Percentiles rank a stretch among this genome's conserved stretches.
These are phyloP conservation scores for Pyrenophora seminiperda DNA, from an alignment of 2,329 filamentous ascomycete species.

Conservation along the genomic window DNA sequence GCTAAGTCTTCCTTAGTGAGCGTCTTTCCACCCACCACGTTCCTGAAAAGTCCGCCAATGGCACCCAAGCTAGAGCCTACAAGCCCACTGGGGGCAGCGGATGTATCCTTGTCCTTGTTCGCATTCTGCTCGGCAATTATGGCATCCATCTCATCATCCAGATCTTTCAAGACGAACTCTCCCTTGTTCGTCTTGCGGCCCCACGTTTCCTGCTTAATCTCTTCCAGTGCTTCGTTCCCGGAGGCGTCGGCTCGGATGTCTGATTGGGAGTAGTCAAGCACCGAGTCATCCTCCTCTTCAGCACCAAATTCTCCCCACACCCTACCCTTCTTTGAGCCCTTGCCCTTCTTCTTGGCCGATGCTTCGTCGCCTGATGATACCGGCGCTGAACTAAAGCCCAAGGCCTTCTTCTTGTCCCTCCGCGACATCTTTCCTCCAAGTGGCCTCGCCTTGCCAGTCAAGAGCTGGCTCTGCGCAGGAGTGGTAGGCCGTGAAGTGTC, in stretches of 20 bases:
- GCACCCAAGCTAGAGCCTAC: conserved; percentile 80
- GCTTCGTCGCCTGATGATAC: conserved; percentile 85
- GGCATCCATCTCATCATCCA: conserved; percentile 90
- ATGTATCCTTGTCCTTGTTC: conserved; percentile 45
- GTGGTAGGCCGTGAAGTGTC: conserved; percentile 80
- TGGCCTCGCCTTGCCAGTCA: conserved; percentile 76
- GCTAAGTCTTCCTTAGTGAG: conserved; percentile 87
- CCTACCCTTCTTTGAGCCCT: conserved; percentile 78
- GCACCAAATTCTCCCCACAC: conserved; percentile 94
- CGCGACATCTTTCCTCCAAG: conserved; percentile 74
- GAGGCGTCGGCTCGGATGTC: conserved; percentile 56
- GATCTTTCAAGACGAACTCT: conserved; percentile 89
- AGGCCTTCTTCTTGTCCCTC: conserved; percentile 73
- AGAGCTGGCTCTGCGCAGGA: conserved; percentile 68
- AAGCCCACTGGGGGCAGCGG: conserved; percentile 60
- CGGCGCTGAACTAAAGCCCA: conserved; percentile 59
- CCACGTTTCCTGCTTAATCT: conserved; percentile 80
- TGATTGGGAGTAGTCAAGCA: conserved; percentile 85
- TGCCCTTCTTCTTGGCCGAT: conserved; percentile 61
- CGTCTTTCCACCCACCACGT: conserved; percentile 92
- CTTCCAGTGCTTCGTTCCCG: conserved; percentile 68
- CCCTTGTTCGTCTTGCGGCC: conserved; percentile 84
- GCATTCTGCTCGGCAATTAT: conserved; percentile 83
- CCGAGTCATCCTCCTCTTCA: conserved; percentile 76
- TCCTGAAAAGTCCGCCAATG: conserved; percentile 87